Percentiles rank a stretch among this genome's conserved stretches.
phyloP scores from a whole-genome alignment of 1,284 basidiomycete genomes.

The Sanguinoderma infundibulare region DNA sequence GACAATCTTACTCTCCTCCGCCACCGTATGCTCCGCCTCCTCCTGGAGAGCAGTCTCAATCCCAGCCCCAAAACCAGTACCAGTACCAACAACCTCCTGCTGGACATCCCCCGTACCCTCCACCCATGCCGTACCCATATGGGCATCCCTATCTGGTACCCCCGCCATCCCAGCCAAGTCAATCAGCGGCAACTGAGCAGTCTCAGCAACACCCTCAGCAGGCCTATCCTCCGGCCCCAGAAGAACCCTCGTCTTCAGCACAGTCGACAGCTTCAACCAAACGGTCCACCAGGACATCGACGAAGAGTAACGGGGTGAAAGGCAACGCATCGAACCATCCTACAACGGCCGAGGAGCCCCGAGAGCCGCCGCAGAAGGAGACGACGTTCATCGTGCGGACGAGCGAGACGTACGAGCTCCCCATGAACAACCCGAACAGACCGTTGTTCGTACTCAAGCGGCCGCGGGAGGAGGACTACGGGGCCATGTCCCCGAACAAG shows the following conservation, averaged over 20 bases:
- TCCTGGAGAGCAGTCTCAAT: conserved; percentile 1
- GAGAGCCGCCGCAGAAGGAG: conserved; percentile 4
- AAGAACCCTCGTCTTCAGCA: background rate
- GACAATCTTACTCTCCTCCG: conserved; percentile 15
- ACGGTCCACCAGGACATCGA: background rate
- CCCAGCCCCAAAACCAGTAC: background rate
- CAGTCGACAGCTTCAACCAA: background rate
- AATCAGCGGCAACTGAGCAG: background rate
- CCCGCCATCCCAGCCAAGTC: conserved; percentile 5
- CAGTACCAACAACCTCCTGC: background rate
- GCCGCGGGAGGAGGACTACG: conserved; percentile 12
- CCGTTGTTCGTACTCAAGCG: conserved; percentile 16
- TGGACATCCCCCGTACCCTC: conserved; percentile 2
- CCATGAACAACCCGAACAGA: background rate
- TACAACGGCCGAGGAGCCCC: background rate
- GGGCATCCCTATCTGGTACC: conserved; percentile 4
- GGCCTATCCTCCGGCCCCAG: background rate
- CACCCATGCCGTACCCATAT: conserved; percentile 6
- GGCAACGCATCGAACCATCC: background rate
- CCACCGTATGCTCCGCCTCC: conserved; percentile 6
- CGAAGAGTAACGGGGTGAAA: background rate
- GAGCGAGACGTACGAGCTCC: conserved; percentile 22
- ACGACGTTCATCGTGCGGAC: conserved; percentile 27
- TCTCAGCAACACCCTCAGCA: background rate
- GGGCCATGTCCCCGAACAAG: conserved; percentile 1